phyloP scores from a whole-genome alignment of 2,329 filamentous ascomycete species.

The Coleophoma crateriformis region DNA sequence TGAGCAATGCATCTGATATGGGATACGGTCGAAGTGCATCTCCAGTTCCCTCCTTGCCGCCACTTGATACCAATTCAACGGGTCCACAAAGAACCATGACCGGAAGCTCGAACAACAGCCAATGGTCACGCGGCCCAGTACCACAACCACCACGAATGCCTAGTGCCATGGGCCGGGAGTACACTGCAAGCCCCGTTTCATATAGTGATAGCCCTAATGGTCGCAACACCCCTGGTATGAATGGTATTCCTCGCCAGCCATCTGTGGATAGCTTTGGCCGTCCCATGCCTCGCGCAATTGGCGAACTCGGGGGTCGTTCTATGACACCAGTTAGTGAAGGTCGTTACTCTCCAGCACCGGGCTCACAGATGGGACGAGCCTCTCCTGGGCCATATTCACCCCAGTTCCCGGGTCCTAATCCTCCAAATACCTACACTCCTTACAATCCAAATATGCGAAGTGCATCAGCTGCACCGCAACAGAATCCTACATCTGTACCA shows the following conservation, averaged over 20 bases:
- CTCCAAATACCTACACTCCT: constrained; percentile 11
- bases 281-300: constrained; percentile 17
- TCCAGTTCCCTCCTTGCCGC: constrained; percentile 21
- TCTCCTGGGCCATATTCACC: neutral
- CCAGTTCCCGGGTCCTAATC: neutral
- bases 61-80: constrained; percentile 12
- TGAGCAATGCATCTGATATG: constrained; percentile 55
- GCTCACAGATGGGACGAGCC: neutral
- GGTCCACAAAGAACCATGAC: constrained; percentile 22
- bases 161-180: constrained; percentile 19
- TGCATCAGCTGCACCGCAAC: constrained; percentile 9
- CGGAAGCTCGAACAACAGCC: constrained; percentile 14
- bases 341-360: neutral
- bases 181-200: constrained; percentile 22
- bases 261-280: constrained; percentile 17
- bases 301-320: constrained; percentile 13
- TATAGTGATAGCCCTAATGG: constrained; percentile 13
- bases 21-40: constrained; percentile 34
- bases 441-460: constrained; percentile 15
- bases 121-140: constrained; percentile 16
- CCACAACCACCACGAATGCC: constrained; percentile 19
- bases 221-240: neutral
- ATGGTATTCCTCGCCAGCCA: constrained; percentile 4
- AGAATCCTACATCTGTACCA: constrained; percentile 6
- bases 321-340: constrained; percentile 16